These are phyloP conservation scores for Dunaliella primolecta DNA, from an alignment of 139 green algal species.

Conservation along the genomic window DNA sequence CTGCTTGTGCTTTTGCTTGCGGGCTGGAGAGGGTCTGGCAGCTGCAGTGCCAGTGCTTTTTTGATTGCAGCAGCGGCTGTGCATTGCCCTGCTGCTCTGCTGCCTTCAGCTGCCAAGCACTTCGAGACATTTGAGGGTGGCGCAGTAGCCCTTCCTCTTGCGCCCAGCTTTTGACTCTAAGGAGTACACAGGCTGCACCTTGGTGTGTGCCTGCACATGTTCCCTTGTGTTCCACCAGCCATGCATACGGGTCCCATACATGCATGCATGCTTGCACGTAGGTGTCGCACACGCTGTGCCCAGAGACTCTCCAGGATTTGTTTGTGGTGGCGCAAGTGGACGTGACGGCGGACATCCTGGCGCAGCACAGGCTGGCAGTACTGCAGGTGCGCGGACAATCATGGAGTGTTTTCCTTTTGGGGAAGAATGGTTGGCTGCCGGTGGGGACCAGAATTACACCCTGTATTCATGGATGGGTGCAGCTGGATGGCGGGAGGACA, in stretches of 20 bases:
- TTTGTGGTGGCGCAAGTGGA: conserved; percentile 21
- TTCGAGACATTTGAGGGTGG: no score
- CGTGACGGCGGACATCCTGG: conserved; percentile 4
- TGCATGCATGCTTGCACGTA: not conserved
- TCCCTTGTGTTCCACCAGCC: no score
- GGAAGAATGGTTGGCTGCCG: no score
- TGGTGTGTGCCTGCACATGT: no score
- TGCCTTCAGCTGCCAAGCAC: not conserved
- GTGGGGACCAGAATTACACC: no score
- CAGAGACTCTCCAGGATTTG: not conserved
- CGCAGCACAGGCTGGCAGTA: not conserved
- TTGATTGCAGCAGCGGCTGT: not conserved
- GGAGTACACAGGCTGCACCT: no score
- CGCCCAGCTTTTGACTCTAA: no score
- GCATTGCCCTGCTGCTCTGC: not conserved
- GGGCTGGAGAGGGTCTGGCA: not conserved
- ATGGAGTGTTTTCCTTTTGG: not conserved
- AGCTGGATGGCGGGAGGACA: not conserved
- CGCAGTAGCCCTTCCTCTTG: no score
- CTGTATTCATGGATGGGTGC: not conserved
- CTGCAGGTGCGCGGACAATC: conserved; percentile 1
- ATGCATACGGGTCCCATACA: no score
- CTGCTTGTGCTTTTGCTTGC: not conserved
- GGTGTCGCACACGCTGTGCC: not conserved
- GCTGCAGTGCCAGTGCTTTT: not conserved